These are phyloP conservation scores for Corynespora cassiicola DNA, from an alignment of 2,329 filamentous ascomycete genomes.

Conservation along the genomic window DNA sequence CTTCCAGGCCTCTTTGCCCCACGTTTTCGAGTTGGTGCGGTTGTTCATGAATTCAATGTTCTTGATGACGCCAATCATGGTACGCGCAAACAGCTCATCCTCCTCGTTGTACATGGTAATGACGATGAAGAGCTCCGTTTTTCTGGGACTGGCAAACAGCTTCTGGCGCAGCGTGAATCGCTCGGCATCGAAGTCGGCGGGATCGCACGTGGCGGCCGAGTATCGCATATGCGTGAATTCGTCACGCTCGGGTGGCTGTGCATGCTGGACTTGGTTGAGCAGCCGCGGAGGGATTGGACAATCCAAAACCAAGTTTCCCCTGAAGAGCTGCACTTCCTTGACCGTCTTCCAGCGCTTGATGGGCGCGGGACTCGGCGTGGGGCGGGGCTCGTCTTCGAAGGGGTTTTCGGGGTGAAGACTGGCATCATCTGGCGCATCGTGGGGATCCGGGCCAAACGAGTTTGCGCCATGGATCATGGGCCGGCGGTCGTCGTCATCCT, in stretches of 20 bases:
- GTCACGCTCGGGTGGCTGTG: conserved; percentile 76
- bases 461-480: conserved; percentile 76
- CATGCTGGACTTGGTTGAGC: conserved; percentile 86
- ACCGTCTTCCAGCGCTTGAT: conserved; percentile 97
- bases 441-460: conserved; percentile 67
- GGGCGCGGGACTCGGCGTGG: conserved; percentile 62
- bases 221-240: conserved; percentile 93
- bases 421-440: conserved; percentile 50
- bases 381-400: conserved; percentile 51
- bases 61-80: conserved; percentile 97
- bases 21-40: conserved; percentile 90
- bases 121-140: conserved; percentile 95
- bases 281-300: conserved; percentile 92
- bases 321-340: conserved; percentile 96
- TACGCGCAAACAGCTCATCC: conserved; percentile 92
- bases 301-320: conserved; percentile 95
- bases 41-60: conserved; percentile 99
- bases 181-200: conserved; percentile 82
- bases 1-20: conserved; percentile 99
- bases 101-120: conserved; percentile 99
- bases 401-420: conserved; percentile 46
- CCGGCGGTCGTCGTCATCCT: conserved; percentile 73
- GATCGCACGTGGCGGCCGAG: conserved; percentile 92
- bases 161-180: conserved; percentile 91
- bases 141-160: conserved; percentile 88